Conservation (phyloP, 164 flowering plant genomes). For the Umbellularia californica region DNA sequence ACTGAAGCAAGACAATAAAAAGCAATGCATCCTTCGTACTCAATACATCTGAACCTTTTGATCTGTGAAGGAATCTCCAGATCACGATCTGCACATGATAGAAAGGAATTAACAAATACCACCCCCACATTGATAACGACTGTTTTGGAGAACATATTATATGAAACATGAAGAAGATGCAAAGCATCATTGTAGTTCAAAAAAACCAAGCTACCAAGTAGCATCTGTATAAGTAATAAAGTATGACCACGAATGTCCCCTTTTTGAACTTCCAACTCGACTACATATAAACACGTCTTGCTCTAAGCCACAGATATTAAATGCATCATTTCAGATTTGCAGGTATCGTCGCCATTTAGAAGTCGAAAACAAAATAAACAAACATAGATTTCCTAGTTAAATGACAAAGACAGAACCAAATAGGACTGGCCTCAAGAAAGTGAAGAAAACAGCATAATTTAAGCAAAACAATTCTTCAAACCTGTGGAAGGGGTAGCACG, state of each 20-base stretch:
- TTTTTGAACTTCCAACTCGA: too few species aligned
- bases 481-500: conserved; percentile 95
- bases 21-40: conserved; percentile 77
- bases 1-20: conserved; percentile 72
- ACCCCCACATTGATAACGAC: background rate
- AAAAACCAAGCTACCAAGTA: too few species aligned
- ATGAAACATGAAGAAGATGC: background rate
- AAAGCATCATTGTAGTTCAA: background rate
- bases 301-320: background rate
- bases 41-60: conserved; percentile 66
- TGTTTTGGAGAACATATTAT: too few species aligned
- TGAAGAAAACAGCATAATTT: background rate
- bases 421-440: background rate
- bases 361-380: background rate
- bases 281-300: too few species aligned
- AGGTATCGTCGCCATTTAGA: background rate
- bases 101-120: conserved; percentile 1
- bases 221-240: too few species aligned
- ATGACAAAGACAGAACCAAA: background rate
- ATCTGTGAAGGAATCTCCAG: conserved; percentile 67
- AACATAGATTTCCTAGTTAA: background rate
- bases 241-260: too few species aligned
- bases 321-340: background rate
- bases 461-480: conserved; percentile 16
- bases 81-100: conserved; percentile 60